These are phyloP conservation scores for Hippophae tibetana DNA, from an alignment of 306 rosid species.

Conservation along the genomic window DNA sequence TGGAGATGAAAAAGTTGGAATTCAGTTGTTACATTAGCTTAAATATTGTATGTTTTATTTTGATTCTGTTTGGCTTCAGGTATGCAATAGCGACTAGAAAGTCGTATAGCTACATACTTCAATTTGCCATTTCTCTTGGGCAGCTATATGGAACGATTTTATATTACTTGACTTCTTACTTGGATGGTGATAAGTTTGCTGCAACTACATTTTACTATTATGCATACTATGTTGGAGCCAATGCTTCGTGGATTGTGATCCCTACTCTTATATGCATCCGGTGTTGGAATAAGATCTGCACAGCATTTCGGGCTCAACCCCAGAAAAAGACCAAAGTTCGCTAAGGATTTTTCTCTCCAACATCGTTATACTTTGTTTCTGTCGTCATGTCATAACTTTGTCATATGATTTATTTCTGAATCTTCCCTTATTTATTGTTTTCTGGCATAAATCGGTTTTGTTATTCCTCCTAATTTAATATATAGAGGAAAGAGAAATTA, in stretches of 20 bases:
- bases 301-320: constrained; percentile 37
- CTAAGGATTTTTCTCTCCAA: constrained; percentile 19
- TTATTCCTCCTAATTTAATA: too few species aligned
- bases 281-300: constrained; percentile 72
- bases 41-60: not conserved
- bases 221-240: constrained; percentile 63
- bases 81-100: constrained; percentile 68
- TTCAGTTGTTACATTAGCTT: not conserved
- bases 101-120: constrained; percentile 70
- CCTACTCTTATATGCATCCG: constrained; percentile 54
- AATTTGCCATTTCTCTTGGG: constrained; percentile 72
- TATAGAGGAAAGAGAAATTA: too few species aligned
- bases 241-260: constrained; percentile 61
- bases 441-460: too few species aligned
- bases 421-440: too few species aligned
- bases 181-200: constrained; percentile 78
- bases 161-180: constrained; percentile 53
- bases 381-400: too few species aligned
- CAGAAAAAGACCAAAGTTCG: constrained; percentile 61
- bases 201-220: constrained; percentile 54
- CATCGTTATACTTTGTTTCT: too few species aligned
- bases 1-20: not conserved
- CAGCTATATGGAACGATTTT: constrained; percentile 71
- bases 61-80: constrained; percentile 29
- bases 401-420: too few species aligned